Base-by-base conservation (phyloP, 805 yeast genomes). In the Isabelozyma gotoi region DNA sequence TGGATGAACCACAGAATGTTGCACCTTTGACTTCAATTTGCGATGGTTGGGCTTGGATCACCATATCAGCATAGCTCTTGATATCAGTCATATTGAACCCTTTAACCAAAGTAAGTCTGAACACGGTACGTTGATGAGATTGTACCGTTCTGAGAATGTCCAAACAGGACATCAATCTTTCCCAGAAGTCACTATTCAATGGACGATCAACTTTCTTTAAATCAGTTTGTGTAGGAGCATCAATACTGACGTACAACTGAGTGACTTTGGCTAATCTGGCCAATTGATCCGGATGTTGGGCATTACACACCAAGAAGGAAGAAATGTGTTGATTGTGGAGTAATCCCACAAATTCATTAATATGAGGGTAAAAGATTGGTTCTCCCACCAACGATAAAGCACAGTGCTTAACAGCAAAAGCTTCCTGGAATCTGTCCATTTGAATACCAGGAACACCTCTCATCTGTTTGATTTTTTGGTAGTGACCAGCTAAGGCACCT, bases 391-490 rank as follows among this genome's bases (percentile, higher is more conserved):
- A 71, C 5, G 96, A 88, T 37, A 90, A 73, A 2, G 97, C 97
- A 73, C 97, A 90, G 61, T 90, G 97, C 39, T 81, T 80, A 11
- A 91, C 96, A 42, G 80, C 77, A 64, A 91, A 90, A 0, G 97
- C 97, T 59, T 90, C 96, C 17, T 88, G 84, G 63, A 91, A 90
- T 55, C 97, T 73, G 19, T 88, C 96, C 50, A 90, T 84, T 52
- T 85, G 86, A 41, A 91, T 88, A 29, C 97, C 97, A 0, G 97
- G 97, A 36, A 91, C 95, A 47, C 97, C 97, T 59, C 95, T 76
- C 91, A 90, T 82, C 66, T 88, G 96, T 63, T 90, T 91, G 60
- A 90, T 91, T 59, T 90, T 90, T 47, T 87, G 82, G 63, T 91
- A 91, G 61, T 90, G 97, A 3, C 96, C 96, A 50, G 77, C 81